Conservation (phyloP, 495 filamentous ascomycete species). For the Penicillium goetzii region DNA sequence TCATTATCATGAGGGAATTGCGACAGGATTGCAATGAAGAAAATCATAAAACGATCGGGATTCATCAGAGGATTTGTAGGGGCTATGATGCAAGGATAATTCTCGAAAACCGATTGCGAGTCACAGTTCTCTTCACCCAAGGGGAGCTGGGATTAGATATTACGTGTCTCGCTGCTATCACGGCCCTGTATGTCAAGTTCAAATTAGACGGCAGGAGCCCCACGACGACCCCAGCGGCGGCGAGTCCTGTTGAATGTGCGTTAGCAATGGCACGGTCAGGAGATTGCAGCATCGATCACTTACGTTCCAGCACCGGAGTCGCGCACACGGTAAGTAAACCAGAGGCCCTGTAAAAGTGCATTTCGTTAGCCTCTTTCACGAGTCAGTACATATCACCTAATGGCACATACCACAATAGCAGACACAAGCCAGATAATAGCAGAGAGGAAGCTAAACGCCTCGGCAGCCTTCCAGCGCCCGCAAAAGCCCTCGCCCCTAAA, state of each 20-base stretch:
- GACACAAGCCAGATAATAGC: conserved; percentile 68
- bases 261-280: conserved; percentile 6
- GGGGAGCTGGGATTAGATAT: not conserved
- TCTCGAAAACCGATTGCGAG: not conserved
- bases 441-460: conserved; percentile 70
- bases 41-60: conserved; percentile 17
- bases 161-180: not conserved
- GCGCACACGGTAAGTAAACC: conserved; percentile 47
- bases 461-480: conserved; percentile 64
- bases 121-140: not conserved
- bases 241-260: conserved; percentile 7
- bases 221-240: conserved; percentile 30
- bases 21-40: conserved; percentile 19
- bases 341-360: conserved; percentile 37
- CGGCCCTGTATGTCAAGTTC: not conserved
- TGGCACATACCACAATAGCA: conserved; percentile 54
- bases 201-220: conserved; percentile 10
- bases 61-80: not conserved
- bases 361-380: not conserved
- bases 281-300: not conserved
- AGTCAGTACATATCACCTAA: not conserved
- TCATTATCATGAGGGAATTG: conserved; percentile 24
- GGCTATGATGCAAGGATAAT: too few species aligned
- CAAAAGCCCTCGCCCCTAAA: conserved; percentile 50
- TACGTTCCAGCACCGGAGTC: conserved; percentile 22